Base-by-base conservation (phyloP, 306 rosid genomes). In the Neltuma alba region DNA sequence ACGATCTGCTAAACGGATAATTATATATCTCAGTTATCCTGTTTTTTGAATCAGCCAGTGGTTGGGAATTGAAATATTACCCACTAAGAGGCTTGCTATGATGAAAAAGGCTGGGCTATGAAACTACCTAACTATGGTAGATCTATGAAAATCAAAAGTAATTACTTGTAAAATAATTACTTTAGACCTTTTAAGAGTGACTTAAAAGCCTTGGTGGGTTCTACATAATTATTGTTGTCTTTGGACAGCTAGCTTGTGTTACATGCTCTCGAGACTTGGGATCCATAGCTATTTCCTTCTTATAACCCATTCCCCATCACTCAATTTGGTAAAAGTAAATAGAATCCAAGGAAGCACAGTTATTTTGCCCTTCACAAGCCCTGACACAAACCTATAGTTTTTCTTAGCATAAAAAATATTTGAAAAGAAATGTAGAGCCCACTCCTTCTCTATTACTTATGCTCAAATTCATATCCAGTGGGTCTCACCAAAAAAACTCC, bases 341-440 rank as follows among this genome's bases (percentile, higher is more conserved):
- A 89, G 93, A 92, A 92, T 92, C 97, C 97, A 87, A 92, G 88
- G 92, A 75, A 84, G 71, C 87, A 84, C 85, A 81, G 70, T 77
- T 73, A 77, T n/a, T n/a, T 81, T 81, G 91, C 80, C 80, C 84
- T 66, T 58, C n/a, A n/a, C n/a, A n/a, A n/a, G n/a, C n/a, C n/a
- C n/a, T n/a, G n/a, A n/a, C 87, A 82, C 68, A 84, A 79, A 70
- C 77, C 76, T 85, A 76, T 88, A 81, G 82, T 79, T 79, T 41
- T 81, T 83, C 80, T 76, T 67, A 82, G 79, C 65, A 76, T 81
- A 33, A 81, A 80, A 75, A 70, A 69, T 85, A 85, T 81, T 67
- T 52, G 27, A 52, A 38, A 83, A 68, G 76, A 45, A 76, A 31
- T 77, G 82, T 80, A 76, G 77, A 57, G 83, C 89, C 81, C 87